Conservation (phyloP, 371 early-diverging fungal species). For the Mucor mucedo region DNA sequence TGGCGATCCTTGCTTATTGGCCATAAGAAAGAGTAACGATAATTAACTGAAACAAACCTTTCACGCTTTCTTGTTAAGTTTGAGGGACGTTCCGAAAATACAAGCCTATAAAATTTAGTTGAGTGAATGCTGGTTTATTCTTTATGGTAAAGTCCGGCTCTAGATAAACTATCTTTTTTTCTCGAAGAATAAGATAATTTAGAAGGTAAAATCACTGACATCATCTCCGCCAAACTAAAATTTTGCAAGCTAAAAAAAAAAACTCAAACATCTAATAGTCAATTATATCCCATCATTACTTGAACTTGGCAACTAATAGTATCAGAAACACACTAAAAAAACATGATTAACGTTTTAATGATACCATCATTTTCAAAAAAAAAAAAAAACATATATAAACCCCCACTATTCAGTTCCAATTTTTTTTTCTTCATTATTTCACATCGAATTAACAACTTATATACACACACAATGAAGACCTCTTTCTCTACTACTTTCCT, state of each 20-base stretch:
- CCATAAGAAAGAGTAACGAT: too few relatives aligned
- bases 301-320: too few relatives aligned
- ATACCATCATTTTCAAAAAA: neutral
- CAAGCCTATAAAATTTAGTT: too few relatives aligned
- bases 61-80: too few relatives aligned
- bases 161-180: neutral
- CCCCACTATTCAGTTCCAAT: neutral
- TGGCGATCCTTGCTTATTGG: too few relatives aligned
- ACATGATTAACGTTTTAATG: neutral
- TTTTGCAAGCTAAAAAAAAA: neutral
- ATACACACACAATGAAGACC: constrained; percentile 17
- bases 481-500: constrained; percentile 25
- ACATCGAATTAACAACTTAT: neutral
- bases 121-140: too few relatives aligned
- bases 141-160: neutral
- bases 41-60: too few relatives aligned
- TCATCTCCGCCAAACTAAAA: neutral
- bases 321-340: neutral
- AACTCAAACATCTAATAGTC: neutral
- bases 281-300: too few relatives aligned
- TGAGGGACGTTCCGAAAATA: too few relatives aligned
- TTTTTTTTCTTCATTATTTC: constrained; percentile 9
- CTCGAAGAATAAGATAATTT: too few relatives aligned
- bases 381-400: constrained; percentile 1
- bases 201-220: neutral